Percentiles rank a stretch among this genome's conserved stretches.
Evolutionary conservation across 768 basidiomycete species (phyloP).

Genomic region (Russula olivacea): DNA sequence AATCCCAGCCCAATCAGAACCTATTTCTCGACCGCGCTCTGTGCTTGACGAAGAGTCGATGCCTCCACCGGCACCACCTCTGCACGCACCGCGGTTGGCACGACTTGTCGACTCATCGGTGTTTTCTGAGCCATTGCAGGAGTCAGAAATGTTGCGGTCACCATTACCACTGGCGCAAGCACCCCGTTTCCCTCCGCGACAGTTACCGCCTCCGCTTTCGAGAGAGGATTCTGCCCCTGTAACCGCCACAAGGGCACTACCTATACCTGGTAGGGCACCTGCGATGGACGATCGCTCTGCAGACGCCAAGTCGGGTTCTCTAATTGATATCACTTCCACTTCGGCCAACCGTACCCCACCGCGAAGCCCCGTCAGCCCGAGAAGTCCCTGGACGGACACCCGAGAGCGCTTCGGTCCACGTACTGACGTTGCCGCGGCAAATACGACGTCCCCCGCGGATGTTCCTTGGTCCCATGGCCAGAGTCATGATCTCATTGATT

Average conservation of each 20-base stretch:
- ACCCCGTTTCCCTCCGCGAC: constrained; percentile 23
- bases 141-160: constrained; percentile 37
- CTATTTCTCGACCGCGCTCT: constrained; percentile 19
- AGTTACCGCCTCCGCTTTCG: constrained; percentile 19
- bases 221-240: constrained; percentile 16
- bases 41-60: constrained; percentile 23
- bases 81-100: constrained; percentile 7
- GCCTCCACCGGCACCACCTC: constrained; percentile 10
- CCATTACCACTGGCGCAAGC: constrained; percentile 36
- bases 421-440: constrained; percentile 16
- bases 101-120: constrained; percentile 24
- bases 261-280: constrained; percentile 19
- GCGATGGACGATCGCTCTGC: constrained; percentile 21
- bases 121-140: constrained; percentile 29
- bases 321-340: constrained; percentile 4
- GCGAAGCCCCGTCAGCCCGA: constrained; percentile 55
- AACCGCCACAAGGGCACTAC: constrained; percentile 14
- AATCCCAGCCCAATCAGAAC: constrained; percentile 18
- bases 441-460: constrained; percentile 1
- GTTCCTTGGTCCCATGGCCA: constrained; percentile 4
- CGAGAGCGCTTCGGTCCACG: constrained; percentile 31
- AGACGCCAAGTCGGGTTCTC: constrained; percentile 9
- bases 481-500: constrained; percentile 22
- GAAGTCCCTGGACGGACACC: constrained; percentile 38
- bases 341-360: constrained; percentile 39